Evolutionary conservation across 2,329 filamentous ascomycete genomes (phyloP), one percentile per base, ranked within the genome.

Genomic region (Cadophora malorum): DNA sequence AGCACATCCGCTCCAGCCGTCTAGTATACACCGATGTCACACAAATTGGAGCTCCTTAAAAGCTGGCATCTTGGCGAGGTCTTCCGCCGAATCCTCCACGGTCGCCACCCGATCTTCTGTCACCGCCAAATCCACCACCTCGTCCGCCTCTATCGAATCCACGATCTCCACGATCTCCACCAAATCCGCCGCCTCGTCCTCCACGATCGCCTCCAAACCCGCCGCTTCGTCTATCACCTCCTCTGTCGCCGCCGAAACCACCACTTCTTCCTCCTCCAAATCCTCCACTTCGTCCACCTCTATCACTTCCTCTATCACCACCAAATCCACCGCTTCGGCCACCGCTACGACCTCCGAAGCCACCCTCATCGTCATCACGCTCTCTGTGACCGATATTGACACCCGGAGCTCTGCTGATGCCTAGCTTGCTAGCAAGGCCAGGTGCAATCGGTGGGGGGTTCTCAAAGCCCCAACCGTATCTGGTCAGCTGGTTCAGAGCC

Each of bases 401-500:
- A 25, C 74, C 71, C 7, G 66, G 67, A n/a, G 73, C 0, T n/a
- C 52, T 70, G 10, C 49, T 5, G 14, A 78, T 38, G 14, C 74
- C 75, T 21, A 78, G 31, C 52, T 72, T 77, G 5, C 38, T n/a
- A 1, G 73, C 74, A 3, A 75, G 28, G 2, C n/a, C 23, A n/a
- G 64, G 58, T 4, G 52, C 5, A 28, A 78, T 68, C 0, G 50
- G 5, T 10, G 77, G 77, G n/a, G 77, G 77, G 28, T 71, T 38
- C 25, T 76, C 76, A 60, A 71, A 76, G 9, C 77, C 77, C 76
- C 76, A 78, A 28, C 75, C 77, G 69, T 71, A 78, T 66, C 73
- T 73, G 0, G 73, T 71, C 77, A 73, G 76, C 45, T 74, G 73
- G 47, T 76, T 75, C 52, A 79, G 45, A 8, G 67, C 58, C n/a